Evolutionary conservation across 2,329 filamentous ascomycete species (phyloP), one percentile per base, ranked within the genome.

Genomic region (Sarocladium oryzae): DNA sequence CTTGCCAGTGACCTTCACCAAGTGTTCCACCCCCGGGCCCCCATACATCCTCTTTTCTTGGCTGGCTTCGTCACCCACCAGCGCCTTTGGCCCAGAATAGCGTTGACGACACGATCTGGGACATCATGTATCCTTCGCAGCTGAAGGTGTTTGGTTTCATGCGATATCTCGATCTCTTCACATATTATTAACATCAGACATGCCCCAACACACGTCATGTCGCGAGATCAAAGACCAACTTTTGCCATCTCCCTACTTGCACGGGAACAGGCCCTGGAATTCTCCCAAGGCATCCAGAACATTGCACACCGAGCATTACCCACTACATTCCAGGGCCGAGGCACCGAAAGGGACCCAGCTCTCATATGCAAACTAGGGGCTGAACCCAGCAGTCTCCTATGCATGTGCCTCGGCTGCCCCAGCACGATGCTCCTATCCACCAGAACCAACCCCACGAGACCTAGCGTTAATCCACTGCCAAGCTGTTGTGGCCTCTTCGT

Each of bases 51-150:
- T 8, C 7, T 20, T 16, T 10, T 7, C 40, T 43, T 43, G 40
- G 40, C 40, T 43, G 40, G 40, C 40, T 20, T 43, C 40, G 40
- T 43, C 40, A 43, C 40, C n/a, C 40, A 43, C 40, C 40, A 43
- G n/a, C n/a, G n/a, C 40, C 40, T 43, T 20, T 8, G 40, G 26
- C 37, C 11, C 7, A 36, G n/a, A 15, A 15, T 18, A 36, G 7
- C 21, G 10, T 40, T 40, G 36, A 40, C 36, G 36, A 13, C 18
- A 40, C 21, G 40, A 28, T 28, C 40, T 20, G 26, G 40, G 26
- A 16, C 36, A 40, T 43, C 21, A 9, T 4, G 11, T 5, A 28
- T n/a, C 40, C 40, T 43, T 30, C 7, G 23, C 40, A 43, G 21
- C 40, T 43, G 21, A 28, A 20, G 10, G 16, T 15, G n/a, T n/a